phyloP scores from a whole-genome alignment of 2,329 filamentous ascomycete species.

The Colletotrichum brevisporum region DNA sequence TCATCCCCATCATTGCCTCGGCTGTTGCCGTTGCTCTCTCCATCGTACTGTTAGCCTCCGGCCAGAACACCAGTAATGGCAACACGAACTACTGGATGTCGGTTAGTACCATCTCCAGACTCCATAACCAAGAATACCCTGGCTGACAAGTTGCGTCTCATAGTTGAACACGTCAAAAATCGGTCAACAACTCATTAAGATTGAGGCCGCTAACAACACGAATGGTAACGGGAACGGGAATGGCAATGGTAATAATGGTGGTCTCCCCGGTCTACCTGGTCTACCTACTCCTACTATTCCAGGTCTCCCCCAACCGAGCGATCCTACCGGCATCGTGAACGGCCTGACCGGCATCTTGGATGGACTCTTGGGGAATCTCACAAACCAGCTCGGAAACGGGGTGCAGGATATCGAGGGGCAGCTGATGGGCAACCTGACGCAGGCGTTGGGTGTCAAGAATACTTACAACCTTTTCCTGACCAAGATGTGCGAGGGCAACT shows the following conservation, averaged over 20 bases:
- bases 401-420: conserved; percentile 44
- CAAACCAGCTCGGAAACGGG: conserved; percentile 38
- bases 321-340: conserved; percentile 29
- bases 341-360: conserved; percentile 38
- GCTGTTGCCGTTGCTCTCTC: conserved; percentile 54
- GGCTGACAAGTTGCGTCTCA: background rate
- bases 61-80: conserved; percentile 25
- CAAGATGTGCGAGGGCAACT: conserved; percentile 44
- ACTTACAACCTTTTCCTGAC: conserved; percentile 43
- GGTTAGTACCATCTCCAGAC: background rate
- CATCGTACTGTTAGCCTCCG: conserved; percentile 30
- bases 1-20: conserved; percentile 36
- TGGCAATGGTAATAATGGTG: conserved; percentile 25
- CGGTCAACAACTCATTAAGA: conserved; percentile 39
- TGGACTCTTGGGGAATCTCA: conserved; percentile 41
- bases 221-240: conserved; percentile 17
- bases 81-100: conserved; percentile 38
- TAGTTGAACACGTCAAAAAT: conserved; percentile 43
- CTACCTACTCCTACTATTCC: conserved; percentile 15
- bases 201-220: conserved; percentile 32
- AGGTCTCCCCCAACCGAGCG: conserved; percentile 3
- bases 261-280: conserved; percentile 16
- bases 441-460: conserved; percentile 43
- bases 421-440: conserved; percentile 43
- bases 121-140: fast-evolving